A percentile compares a stretch with the other conserved stretches of the same genome.
Evolutionary conservation across 345 rosid genomes (phyloP).

Genomic region (Rhizophora apiculata): DNA sequence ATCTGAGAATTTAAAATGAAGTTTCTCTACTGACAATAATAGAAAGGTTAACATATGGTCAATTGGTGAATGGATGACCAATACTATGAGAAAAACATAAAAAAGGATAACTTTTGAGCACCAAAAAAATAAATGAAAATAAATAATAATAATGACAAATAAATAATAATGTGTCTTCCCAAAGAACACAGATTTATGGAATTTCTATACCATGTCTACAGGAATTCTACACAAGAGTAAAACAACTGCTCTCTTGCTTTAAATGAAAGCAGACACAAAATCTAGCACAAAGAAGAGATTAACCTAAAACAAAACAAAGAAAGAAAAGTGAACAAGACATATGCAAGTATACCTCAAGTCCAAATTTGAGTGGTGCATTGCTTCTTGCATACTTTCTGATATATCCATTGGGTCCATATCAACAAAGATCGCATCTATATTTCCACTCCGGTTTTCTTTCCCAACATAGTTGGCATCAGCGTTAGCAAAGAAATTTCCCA

Average conservation of each 20-base stretch:
- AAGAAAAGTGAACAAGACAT: constrained; percentile 20
- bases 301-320: not conserved
- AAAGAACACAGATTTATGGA: too few relatives aligned
- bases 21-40: not conserved
- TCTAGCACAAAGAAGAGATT: not conserved
- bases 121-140: too few relatives aligned
- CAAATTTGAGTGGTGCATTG: constrained; percentile 90
- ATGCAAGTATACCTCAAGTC: constrained; percentile 72
- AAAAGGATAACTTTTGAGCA: too few relatives aligned
- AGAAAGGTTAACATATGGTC: not conserved
- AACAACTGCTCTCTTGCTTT: too few relatives aligned
- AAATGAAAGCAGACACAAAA: too few relatives aligned
- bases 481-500: constrained; percentile 79
- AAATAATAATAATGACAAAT: too few relatives aligned
- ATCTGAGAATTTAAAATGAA: constrained; percentile 17
- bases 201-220: too few relatives aligned
- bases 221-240: too few relatives aligned
- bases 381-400: constrained; percentile 98
- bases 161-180: too few relatives aligned
- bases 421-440: constrained; percentile 32
- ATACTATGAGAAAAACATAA: too few relatives aligned
- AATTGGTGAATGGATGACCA: not conserved
- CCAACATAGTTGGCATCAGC: constrained; percentile 56
- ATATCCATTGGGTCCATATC: constrained; percentile 89
- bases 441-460: constrained; percentile 44